Percentiles rank a stretch among this genome's conserved stretches.
phyloP scores from a whole-genome alignment of 768 basidiomycete species.

The Russula sp. region DNA sequence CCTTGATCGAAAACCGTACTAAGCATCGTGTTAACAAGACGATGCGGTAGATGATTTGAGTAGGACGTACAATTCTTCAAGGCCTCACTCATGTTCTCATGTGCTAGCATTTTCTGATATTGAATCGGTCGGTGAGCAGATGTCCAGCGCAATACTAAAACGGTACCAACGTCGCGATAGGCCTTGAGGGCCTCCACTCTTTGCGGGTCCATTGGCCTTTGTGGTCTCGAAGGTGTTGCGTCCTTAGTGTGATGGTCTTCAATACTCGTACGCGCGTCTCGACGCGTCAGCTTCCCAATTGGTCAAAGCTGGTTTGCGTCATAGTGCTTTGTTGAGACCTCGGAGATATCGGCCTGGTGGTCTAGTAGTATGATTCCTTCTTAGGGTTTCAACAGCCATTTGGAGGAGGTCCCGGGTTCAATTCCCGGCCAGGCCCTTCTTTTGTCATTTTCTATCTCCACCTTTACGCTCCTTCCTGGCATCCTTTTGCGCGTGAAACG shows the following conservation, averaged over 20 bases:
- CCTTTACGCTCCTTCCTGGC: not conserved
- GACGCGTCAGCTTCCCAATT: conserved; percentile 34
- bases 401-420: conserved; percentile 89
- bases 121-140: conserved; percentile 21
- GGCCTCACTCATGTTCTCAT: conserved; percentile 81
- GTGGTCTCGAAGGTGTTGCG: conserved; percentile 34
- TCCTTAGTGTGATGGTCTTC: too few species aligned
- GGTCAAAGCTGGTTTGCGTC: not conserved
- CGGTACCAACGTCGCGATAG: conserved; percentile 62
- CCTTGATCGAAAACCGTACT: conserved; percentile 92
- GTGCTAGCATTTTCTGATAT: conserved; percentile 89
- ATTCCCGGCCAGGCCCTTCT: conserved; percentile 72
- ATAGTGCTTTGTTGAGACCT: rapidly evolving
- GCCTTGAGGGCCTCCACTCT: conserved; percentile 69
- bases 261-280: conserved; percentile 13
- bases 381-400: conserved; percentile 41
- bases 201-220: conserved; percentile 64
- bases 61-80: conserved; percentile 79
- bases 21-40: not conserved
- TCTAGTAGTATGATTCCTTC: conserved; percentile 64
- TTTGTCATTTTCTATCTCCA: not conserved
- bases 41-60: not conserved
- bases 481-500: not conserved
- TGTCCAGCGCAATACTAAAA: not conserved
- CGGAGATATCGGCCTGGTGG: conserved; percentile 37